Conservation (phyloP, 352 stramenopile genomes). For the Phytophthora podocarpi region DNA sequence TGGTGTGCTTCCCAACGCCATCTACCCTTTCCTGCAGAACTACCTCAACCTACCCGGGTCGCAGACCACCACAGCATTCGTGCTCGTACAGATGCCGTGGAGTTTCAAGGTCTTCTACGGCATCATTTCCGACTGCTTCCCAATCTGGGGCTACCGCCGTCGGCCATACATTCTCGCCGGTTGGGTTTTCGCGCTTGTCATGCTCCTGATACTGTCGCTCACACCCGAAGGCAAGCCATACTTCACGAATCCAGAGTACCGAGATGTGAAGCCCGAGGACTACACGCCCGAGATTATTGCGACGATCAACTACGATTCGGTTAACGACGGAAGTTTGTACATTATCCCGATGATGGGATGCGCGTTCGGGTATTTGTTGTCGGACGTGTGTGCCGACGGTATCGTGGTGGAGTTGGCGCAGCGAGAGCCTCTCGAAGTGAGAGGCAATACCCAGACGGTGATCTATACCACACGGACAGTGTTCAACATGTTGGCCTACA, state of each 20-base stretch:
- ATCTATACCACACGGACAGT: constrained; percentile 52
- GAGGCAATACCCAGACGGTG: constrained; percentile 54
- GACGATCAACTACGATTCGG: constrained; percentile 45
- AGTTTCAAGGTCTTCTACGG: constrained; percentile 70
- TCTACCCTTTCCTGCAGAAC: constrained; percentile 62
- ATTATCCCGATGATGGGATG: constrained; percentile 56
- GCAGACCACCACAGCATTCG: constrained; percentile 46
- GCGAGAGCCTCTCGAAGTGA: constrained; percentile 43
- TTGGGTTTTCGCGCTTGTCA: constrained; percentile 43
- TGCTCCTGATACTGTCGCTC: constrained; percentile 49
- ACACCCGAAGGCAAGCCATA: constrained; percentile 45
- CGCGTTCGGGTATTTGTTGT: constrained; percentile 51
- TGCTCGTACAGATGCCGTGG: constrained; percentile 62
- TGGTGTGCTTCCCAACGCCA: constrained; percentile 49
- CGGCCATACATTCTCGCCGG: constrained; percentile 60
- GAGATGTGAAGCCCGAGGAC: constrained; percentile 46
- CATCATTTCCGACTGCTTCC: constrained; percentile 65
- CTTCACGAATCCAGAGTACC: constrained; percentile 41
- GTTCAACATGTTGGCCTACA: constrained; percentile 43
- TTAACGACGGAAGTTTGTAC: constrained; percentile 40
- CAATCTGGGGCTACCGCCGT: constrained; percentile 56
- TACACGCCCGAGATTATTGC: constrained; percentile 51
- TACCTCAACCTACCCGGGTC: constrained; percentile 60
- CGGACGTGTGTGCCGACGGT: constrained; percentile 54
- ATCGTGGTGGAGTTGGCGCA: constrained; percentile 56